Evolutionary conservation across 345 rosid genomes (phyloP).

Genomic region (Adansonia digitata): DNA sequence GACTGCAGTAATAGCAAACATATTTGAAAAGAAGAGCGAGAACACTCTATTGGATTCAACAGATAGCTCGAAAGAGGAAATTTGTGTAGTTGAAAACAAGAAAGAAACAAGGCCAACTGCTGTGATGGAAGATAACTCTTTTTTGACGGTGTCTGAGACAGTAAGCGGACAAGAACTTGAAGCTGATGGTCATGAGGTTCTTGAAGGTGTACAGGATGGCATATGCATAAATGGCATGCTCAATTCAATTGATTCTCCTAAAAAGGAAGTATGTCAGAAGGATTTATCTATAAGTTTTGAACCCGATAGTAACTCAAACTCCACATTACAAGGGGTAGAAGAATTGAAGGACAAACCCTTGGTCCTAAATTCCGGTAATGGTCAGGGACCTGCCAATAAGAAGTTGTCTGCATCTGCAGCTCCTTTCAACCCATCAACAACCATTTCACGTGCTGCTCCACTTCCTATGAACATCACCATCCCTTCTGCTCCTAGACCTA

Average conservation of each 20-base stretch:
- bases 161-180: conserved; percentile 23
- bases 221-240: conserved; percentile 30
- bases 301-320: conserved; percentile 25
- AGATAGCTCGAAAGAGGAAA: conserved; percentile 25
- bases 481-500: conserved; percentile 50
- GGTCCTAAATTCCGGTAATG: conserved; percentile 36
- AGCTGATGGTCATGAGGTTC: conserved; percentile 33
- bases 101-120: conserved; percentile 34
- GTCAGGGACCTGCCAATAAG: conserved; percentile 53
- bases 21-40: conserved; percentile 31
- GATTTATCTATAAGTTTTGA: conserved; percentile 26
- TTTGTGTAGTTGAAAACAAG: conserved; percentile 27
- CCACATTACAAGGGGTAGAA: conserved; percentile 29
- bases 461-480: conserved; percentile 54
- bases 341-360: conserved; percentile 60
- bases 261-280: conserved; percentile 35
- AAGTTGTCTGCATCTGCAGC: conserved; percentile 97
- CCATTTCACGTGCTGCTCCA: conserved; percentile 55
- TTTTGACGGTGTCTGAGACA: conserved; percentile 27
- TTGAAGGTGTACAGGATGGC: conserved; percentile 33
- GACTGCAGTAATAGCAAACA: conserved; percentile 27
- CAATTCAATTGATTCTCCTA: conserved; percentile 37
- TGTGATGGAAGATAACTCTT: conserved; percentile 30
- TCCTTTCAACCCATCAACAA: conserved; percentile 79
- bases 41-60: conserved; percentile 22